These are phyloP conservation scores for Leucosporidium yakuticum DNA, from an alignment of 768 basidiomycete species.

Conservation along the genomic window DNA sequence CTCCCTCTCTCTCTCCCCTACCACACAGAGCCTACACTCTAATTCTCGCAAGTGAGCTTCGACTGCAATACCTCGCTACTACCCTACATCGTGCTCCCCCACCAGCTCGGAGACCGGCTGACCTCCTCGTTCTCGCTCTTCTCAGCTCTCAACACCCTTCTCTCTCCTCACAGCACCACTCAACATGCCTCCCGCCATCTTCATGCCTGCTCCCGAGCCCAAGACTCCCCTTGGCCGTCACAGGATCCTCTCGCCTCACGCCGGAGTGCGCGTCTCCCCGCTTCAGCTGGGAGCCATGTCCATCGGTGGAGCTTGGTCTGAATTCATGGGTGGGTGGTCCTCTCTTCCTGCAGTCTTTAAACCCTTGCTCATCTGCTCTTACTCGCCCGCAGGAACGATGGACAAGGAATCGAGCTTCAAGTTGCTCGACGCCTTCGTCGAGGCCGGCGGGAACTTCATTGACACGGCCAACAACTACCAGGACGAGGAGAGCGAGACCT, in stretches of 20 bases:
- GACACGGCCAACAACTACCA: conserved; percentile 52
- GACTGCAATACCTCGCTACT: no score
- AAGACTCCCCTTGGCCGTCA: conserved; percentile 34
- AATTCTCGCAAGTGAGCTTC: no score
- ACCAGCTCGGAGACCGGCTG: no score
- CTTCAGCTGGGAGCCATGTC: conserved; percentile 40
- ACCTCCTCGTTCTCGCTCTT: no score
- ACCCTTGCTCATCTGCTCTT: neutral
- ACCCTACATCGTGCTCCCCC: no score
- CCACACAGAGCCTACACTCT: no score
- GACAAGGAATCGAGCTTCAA: conserved; percentile 48
- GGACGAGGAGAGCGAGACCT: conserved; percentile 54
- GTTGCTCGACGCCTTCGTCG: conserved; percentile 50
- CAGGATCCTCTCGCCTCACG: conserved; percentile 33
- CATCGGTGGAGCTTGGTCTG: conserved; percentile 37
- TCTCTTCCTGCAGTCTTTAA: neutral
- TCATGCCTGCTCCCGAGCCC: no score
- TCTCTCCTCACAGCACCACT: no score
- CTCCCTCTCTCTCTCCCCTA: no score
- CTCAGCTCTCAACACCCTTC: no score
- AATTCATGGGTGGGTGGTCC: neutral
- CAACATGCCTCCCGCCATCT: no score
- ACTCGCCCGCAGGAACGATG: conserved; percentile 45
- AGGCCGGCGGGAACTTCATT: conserved; percentile 50
- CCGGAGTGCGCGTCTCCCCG: conserved; percentile 41